Evolutionary conservation across 2,329 filamentous ascomycete species (phyloP), one percentile per base, ranked within the genome.

Genomic region (Alternaria sp.): DNA sequence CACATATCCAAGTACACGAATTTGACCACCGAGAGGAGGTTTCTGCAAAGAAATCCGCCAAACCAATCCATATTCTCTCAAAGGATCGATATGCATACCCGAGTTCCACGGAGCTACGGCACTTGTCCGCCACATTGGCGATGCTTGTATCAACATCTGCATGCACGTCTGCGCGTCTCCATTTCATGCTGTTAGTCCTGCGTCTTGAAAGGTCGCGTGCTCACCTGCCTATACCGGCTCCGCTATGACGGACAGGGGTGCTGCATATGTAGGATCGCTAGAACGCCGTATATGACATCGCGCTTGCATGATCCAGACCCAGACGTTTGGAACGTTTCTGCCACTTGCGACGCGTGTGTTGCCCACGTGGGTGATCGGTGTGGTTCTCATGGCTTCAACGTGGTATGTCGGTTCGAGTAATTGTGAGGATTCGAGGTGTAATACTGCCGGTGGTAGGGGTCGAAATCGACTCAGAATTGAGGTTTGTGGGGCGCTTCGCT

Each of bases 21-120:
- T 56, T 13, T 52, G 10, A 36, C 61, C 6, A 13, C 19, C 15
- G 36, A 43, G 25, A 49, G 13, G 54, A 30, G 54, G 49, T 49
- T 47, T 36, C 21, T 12, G 52, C 32, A 46, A 40, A 11, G 2
- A 6, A 40, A 17, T 40, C 36, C 36, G 8, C 36, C n/a, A 40
- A 40, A 40, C 15, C 36, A 40, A 17, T 17, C 11, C 46, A 54
- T 30, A 49, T 40, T 17, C 23, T 51, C 23, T 28, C 30, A 43
- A 58, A 68, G 61, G n/a, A 61, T 54, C 44, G 28, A 64, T 62
- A 62, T 49, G 59, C 61, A 57, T 59, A 44, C 23, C 25, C 62
- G 55, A 45, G 8, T 55, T n/a, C 52, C 52, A 55, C 52, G 13
- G 43, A 23, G n/a, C 40, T 50, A 49, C 49, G 49, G 60, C 57